Conservation (phyloP, 257 asterid genomes). For the Haberlea rhodopensis region DNA sequence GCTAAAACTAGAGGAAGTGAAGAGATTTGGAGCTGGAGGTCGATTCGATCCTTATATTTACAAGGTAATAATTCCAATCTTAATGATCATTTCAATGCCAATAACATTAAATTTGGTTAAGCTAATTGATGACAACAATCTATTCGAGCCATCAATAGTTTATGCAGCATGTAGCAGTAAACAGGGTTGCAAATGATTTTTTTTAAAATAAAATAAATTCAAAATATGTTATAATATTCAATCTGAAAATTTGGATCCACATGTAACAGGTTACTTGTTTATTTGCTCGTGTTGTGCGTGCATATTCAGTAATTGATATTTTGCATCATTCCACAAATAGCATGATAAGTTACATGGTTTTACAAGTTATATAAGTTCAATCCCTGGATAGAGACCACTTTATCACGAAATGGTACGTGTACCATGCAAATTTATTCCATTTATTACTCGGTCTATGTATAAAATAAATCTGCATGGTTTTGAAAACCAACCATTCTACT, state of each 20-base stretch:
- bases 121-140: too few species aligned
- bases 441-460: slow-evolving; percentile 19
- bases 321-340: too few species aligned
- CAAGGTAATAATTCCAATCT: too few species aligned
- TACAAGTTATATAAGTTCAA: slow-evolving; percentile 17
- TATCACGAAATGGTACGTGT: slow-evolving; percentile 11
- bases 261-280: neutral
- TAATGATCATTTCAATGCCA: neutral
- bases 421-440: too few species aligned
- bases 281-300: slow-evolving; percentile 1
- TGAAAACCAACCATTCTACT: too few species aligned
- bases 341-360: slow-evolving; percentile 28
- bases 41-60: too few species aligned
- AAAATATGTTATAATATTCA: too few species aligned
- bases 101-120: neutral
- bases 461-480: neutral
- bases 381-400: slow-evolving; percentile 14
- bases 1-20: too few species aligned
- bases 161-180: too few species aligned
- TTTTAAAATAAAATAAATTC: neutral
- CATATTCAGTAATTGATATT: slow-evolving; percentile 5
- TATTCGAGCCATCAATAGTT: too few species aligned
- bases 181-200: too few species aligned
- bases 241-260: neutral
- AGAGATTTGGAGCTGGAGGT: too few species aligned